Base-by-base conservation (phyloP, 2,329 filamentous ascomycete species). In the Phoma herbarum region DNA sequence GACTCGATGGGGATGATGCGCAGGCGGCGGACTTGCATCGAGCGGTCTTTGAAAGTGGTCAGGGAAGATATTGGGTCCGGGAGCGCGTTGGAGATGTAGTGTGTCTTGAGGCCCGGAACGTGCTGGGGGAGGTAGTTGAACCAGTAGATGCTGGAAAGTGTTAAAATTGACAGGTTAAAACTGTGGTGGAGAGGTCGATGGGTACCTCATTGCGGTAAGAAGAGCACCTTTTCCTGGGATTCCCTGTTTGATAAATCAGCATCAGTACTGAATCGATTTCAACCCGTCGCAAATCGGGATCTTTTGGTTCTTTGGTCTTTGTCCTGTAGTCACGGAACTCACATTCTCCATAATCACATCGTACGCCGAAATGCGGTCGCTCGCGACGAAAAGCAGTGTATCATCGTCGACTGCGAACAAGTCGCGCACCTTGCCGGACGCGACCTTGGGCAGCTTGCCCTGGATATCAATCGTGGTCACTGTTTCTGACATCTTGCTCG, bases 331-430 rank as follows among this genome's bases (percentile, higher is more conserved):
- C 29, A 4, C 2, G 29, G 9, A 4, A 69, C 78, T 72, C 75
- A 88, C 88, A 79, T 95, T 97, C 70, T 86, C 81, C 84, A 96
- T 88, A 68, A 96, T 87, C 68, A 96, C 92, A 84, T 98, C 94
- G 82, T 94, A 98, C 55, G 95, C 95, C 23, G 92, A 97, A 76
- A 97, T 95, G 66, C 95, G 90, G 80, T 97, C 93, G 14, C 91
- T 90, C 23, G 91, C 90, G 54, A 93, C 88, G 74, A 97, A 94
- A 56, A 96, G 88, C 4, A 96, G 85, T 2, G 86, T 90, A 56
- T 85, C 79, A 39, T 86, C 81, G 74, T 91, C 86, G 52, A 96
- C 81, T 61, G 86, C 83, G 77, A 92, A 96, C 35, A 96, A 84
- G 72, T 96, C 91, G 71, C 92, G 87, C 25, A 96, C 92, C 80